Conservation (phyloP, 2,329 filamentous ascomycete species). For the Hortaea werneckii region DNA sequence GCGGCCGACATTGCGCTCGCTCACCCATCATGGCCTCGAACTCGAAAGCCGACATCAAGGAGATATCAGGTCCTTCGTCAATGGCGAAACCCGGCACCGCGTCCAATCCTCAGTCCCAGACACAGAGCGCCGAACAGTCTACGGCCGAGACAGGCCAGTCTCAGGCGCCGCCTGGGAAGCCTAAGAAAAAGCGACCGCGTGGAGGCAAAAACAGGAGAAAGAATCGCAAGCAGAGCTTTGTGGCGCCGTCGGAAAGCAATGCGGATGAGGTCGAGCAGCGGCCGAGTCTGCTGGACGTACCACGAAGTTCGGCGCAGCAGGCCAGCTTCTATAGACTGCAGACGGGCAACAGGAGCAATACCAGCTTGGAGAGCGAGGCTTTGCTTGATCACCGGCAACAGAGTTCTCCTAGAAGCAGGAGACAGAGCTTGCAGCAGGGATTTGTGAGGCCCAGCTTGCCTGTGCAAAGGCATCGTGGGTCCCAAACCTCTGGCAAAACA, state of each 20-base stretch:
- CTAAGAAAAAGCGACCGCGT: constrained; percentile 5
- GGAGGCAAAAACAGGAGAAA: neutral
- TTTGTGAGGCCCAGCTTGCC: constrained; percentile 18
- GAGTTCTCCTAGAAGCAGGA: constrained; percentile 29
- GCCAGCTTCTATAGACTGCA: constrained; percentile 46
- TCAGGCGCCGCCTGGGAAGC: neutral
- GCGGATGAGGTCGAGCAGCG: constrained; percentile 35
- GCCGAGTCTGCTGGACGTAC: constrained; percentile 30
- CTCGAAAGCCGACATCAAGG: neutral
- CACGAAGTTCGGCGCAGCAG: constrained; percentile 27
- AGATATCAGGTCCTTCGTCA: constrained; percentile 1
- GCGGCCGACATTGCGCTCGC: too few relatives aligned
- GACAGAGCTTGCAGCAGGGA: constrained; percentile 33
- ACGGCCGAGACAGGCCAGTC: neutral
- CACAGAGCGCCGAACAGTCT: neutral
- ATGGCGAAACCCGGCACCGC: constrained; percentile 2
- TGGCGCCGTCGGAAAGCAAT: constrained; percentile 44
- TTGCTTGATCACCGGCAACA: constrained; percentile 70
- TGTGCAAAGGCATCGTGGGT: constrained; percentile 13
- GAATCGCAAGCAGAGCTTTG: constrained; percentile 57
- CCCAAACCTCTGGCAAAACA: constrained; percentile 10
- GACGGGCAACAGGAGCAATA: constrained; percentile 57
- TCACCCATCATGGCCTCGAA: neutral
- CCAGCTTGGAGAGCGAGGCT: constrained; percentile 80
- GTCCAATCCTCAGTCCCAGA: neutral